Evolutionary conservation across 2,329 filamentous ascomycete species (phyloP).

Genomic region (Alternaria incomplexa): DNA sequence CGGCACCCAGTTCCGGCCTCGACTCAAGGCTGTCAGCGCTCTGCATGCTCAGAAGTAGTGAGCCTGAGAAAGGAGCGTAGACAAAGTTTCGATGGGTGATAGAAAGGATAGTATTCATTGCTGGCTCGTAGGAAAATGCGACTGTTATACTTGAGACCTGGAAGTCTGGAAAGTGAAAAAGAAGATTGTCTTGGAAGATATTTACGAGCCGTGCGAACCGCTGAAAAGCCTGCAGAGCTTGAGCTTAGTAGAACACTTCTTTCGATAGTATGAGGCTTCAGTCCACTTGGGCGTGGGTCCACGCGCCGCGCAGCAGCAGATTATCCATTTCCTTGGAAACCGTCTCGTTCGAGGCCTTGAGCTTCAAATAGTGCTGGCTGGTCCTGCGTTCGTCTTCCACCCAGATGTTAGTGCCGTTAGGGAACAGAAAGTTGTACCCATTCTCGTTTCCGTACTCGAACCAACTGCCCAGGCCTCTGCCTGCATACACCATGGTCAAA

Average conservation of each 20-base stretch:
- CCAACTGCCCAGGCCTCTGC: slow-evolving; percentile 29
- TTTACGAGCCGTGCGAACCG: neutral
- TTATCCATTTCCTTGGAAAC: slow-evolving; percentile 2
- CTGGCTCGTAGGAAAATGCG: neutral
- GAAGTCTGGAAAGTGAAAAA: neutral
- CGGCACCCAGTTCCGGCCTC: slow-evolving; percentile 10
- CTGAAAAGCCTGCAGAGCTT: neutral
- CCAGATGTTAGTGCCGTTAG: slow-evolving; percentile 55
- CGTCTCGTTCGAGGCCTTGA: neutral
- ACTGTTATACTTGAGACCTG: neutral
- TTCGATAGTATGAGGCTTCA: slow-evolving; percentile 1
- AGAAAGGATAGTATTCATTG: neutral
- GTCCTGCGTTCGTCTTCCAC: slow-evolving; percentile 43
- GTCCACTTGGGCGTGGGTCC: slow-evolving; percentile 1
- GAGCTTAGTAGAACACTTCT: neutral
- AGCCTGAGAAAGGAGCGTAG: neutral
- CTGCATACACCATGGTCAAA: slow-evolving; percentile 30
- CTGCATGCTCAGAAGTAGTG: neutral
- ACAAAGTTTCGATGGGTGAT: neutral
- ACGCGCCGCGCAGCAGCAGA: neutral
- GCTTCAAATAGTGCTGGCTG: slow-evolving; percentile 48
- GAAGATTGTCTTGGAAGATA: neutral
- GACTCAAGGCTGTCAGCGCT: neutral
- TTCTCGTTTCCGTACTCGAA: slow-evolving; percentile 47
- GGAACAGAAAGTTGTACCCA: slow-evolving; percentile 52